Conservation (phyloP, 2,329 filamentous ascomycete genomes). For the Fusarium abutilonis region DNA sequence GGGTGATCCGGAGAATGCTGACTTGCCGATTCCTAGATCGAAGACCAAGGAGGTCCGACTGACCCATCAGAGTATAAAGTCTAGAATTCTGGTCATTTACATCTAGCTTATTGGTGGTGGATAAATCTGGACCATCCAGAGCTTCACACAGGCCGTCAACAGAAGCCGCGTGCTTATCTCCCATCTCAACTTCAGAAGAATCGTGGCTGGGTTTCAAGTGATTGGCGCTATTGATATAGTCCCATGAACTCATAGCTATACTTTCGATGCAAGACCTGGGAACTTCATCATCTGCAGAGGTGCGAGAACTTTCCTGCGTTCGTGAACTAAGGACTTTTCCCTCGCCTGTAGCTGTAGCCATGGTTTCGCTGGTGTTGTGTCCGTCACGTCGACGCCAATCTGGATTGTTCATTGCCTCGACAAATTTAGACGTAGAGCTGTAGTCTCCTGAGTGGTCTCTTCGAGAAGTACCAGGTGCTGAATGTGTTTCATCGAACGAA, state of each 20-base stretch:
- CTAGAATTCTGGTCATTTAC: neutral
- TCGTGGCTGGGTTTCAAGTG: slow-evolving; percentile 10
- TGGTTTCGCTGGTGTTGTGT: slow-evolving; percentile 11
- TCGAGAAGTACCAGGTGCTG: slow-evolving; percentile 3
- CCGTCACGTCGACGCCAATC: slow-evolving; percentile 48
- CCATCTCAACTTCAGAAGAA: slow-evolving; percentile 11
- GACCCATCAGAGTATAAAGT: slow-evolving; percentile 23
- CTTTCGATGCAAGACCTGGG: neutral
- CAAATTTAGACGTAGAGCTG: slow-evolving; percentile 37
- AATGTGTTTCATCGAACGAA: slow-evolving; percentile 24
- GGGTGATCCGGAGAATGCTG: slow-evolving; percentile 33
- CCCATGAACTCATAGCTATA: slow-evolving; percentile 1
- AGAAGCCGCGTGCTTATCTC: slow-evolving; percentile 3
- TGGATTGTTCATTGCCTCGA: slow-evolving; percentile 50
- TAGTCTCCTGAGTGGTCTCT: slow-evolving; percentile 36
- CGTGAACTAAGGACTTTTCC: neutral
- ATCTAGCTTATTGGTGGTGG: neutral
- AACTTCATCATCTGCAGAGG: neutral
- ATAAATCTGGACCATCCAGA: neutral
- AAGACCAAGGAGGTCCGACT: slow-evolving; percentile 6
- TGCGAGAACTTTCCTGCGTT: neutral
- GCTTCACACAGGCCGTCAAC: neutral
- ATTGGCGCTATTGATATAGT: slow-evolving; percentile 6
- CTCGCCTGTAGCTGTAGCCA: slow-evolving; percentile 6
- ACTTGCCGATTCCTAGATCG: slow-evolving; percentile 13